Evolutionary conservation across 306 rosid species (phyloP).

Genomic region (Prunus kanzakura): DNA sequence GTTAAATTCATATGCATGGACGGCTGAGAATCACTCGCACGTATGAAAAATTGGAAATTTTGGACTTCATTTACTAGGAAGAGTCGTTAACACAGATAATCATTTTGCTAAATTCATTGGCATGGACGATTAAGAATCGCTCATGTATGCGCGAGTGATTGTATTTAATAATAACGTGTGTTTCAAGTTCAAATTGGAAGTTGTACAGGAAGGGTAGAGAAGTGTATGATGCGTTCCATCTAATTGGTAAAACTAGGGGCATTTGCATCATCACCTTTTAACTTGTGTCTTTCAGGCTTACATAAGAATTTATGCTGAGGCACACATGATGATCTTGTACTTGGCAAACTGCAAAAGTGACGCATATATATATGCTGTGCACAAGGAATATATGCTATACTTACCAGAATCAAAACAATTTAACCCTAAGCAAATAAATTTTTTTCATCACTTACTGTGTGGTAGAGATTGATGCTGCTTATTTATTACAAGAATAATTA

Average conservation of each 20-base stretch:
- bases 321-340: background rate
- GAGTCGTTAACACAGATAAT: too few relatives aligned
- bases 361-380: background rate
- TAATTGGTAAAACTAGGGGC: background rate
- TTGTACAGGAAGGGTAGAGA: too few relatives aligned
- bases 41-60: too few relatives aligned
- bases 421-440: background rate
- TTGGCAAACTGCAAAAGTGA: background rate
- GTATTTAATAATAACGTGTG: too few relatives aligned
- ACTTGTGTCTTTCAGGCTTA: background rate
- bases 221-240: too few relatives aligned
- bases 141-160: fast-evolving
- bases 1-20: too few relatives aligned
- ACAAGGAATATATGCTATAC: background rate
- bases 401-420: background rate
- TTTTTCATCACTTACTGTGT: too few relatives aligned
- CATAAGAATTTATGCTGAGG: background rate
- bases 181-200: too few relatives aligned
- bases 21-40: too few relatives aligned
- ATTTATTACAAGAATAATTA: background rate
- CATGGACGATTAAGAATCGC: fast-evolving
- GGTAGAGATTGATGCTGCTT: background rate
- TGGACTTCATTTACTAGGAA: too few relatives aligned
- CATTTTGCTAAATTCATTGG: too few relatives aligned
- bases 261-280: background rate